These are phyloP conservation scores for Rhodotorula sp. DNA, from an alignment of 1,284 basidiomycete species.

Conservation along the genomic window DNA sequence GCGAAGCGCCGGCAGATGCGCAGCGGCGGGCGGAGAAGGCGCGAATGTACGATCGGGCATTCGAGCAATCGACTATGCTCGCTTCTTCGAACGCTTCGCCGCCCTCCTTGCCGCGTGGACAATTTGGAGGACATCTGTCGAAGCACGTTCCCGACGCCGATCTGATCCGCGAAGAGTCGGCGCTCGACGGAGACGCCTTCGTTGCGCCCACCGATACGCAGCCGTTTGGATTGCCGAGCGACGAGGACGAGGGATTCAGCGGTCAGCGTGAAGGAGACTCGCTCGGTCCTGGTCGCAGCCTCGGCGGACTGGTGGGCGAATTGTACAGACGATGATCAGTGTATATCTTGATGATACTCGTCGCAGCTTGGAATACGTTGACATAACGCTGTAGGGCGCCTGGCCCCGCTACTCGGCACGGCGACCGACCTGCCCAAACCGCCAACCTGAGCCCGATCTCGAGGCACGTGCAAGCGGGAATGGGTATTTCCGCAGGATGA, in stretches of 20 bases:
- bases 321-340: conserved; percentile 16
- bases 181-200: conserved; percentile 69
- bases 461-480: too few species aligned
- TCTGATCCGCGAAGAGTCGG: conserved; percentile 56
- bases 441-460: too few species aligned
- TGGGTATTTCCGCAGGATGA: too few species aligned
- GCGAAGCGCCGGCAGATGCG: neutral
- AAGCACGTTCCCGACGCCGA: neutral
- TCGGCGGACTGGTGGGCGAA: conserved; percentile 9
- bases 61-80: conserved; percentile 63
- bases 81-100: conserved; percentile 24
- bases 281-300: neutral
- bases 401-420: too few species aligned
- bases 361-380: neutral
- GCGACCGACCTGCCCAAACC: too few species aligned
- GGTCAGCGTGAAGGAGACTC: conserved; percentile 50
- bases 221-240: conserved; percentile 50
- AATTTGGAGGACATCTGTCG: neutral
- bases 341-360: neutral
- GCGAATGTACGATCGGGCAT: conserved; percentile 68
- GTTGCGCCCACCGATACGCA: conserved; percentile 57
- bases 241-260: conserved; percentile 59
- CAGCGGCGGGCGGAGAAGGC: conserved; percentile 55
- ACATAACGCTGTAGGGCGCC: too few species aligned
- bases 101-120: neutral